Evolutionary conservation across 495 filamentous ascomycete genomes (phyloP).

Genomic region (Clohesyomyces aquaticus): DNA sequence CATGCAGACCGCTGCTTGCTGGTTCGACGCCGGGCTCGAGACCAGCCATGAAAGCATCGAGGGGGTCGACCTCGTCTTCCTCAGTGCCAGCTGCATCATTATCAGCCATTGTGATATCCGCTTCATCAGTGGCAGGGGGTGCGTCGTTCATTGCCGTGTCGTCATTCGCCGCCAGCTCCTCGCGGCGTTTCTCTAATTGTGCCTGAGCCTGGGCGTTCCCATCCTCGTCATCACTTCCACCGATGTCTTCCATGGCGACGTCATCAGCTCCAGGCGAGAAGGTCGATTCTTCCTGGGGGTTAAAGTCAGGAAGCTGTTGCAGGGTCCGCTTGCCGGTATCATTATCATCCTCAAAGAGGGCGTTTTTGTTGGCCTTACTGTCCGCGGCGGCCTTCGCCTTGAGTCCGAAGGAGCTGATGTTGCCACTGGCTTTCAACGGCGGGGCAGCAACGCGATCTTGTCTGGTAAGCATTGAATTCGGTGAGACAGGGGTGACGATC

Average conservation of each 20-base stretch:
- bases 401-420: slow-evolving; percentile 84
- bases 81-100: slow-evolving; percentile 44
- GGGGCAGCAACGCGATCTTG: slow-evolving; percentile 49
- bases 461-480: slow-evolving; percentile 27
- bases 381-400: slow-evolving; percentile 64
- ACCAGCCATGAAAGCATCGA: slow-evolving; percentile 94
- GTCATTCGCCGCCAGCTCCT: slow-evolving; percentile 66
- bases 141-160: slow-evolving; percentile 53
- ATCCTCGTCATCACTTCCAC: slow-evolving; percentile 81
- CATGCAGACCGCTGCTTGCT: slow-evolving; percentile 18
- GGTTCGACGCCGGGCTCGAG: slow-evolving; percentile 47
- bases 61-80: slow-evolving; percentile 79
- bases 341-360: slow-evolving; percentile 86
- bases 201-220: slow-evolving; percentile 65
- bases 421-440: slow-evolving; percentile 64
- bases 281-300: slow-evolving; percentile 62
- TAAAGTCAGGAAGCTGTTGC: slow-evolving; percentile 54
- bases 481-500: slow-evolving; percentile 50
- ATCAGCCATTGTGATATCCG: slow-evolving; percentile 50
- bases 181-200: slow-evolving; percentile 70
- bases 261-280: slow-evolving; percentile 59
- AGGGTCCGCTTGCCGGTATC: slow-evolving; percentile 72
- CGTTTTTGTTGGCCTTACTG: slow-evolving; percentile 68
- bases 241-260: slow-evolving; percentile 73
- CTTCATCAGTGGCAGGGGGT: slow-evolving; percentile 30